Base-by-base conservation (phyloP, 495 filamentous ascomycete species). In the Aspergillus bridgeri region DNA sequence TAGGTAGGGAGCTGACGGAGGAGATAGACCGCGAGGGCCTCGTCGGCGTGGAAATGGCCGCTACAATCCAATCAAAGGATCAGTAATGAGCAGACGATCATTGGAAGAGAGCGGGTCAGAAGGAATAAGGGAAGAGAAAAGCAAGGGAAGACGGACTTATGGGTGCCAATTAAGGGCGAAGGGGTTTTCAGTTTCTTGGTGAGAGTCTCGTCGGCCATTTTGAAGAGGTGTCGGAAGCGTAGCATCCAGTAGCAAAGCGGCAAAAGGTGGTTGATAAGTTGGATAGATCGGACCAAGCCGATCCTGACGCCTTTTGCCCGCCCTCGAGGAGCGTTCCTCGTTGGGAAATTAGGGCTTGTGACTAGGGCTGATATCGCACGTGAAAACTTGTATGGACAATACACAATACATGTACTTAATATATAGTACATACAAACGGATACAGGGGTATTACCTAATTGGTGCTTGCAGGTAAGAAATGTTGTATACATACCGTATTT, bases 21-120 rank as follows among this genome's bases (percentile, higher is more conserved):
- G 78, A 98, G 89, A 79, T 94, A 90, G 57, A 98, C 92, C 53
- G 94, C 94, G n/a, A 98, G 86, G 58, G 94, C 94, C 77, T 98
- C 94, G 70, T 98, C 94, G 72, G 94, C 95, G 78, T 98, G 94
- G 82, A 98, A 98, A 75, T 96, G 91, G 54, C 94, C 94, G 76
- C 84, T 87, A 57, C 15, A 59, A 24, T 45, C 25, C n/a, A n/a
- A 27, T 27, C 25, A 48, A 27, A 23, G n/a, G 49, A 58, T 64
- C 50, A 57, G 56, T 65, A 42, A 60, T 48, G 43, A 45, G 27
- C 2, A 54, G 23, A 29, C 43, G 23, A 53, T 64, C 25, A 70
- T 54, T 58, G 52, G 52, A 50, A 23, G 47, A 21, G 25, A 48
- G 45, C 20, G 15, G 33, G 23, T 15, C 18, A 45, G 48, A 17